These are phyloP conservation scores for Fragilariopsis cylindrus DNA, from an alignment of 108 stramenopile species.

Conservation along the genomic window DNA sequence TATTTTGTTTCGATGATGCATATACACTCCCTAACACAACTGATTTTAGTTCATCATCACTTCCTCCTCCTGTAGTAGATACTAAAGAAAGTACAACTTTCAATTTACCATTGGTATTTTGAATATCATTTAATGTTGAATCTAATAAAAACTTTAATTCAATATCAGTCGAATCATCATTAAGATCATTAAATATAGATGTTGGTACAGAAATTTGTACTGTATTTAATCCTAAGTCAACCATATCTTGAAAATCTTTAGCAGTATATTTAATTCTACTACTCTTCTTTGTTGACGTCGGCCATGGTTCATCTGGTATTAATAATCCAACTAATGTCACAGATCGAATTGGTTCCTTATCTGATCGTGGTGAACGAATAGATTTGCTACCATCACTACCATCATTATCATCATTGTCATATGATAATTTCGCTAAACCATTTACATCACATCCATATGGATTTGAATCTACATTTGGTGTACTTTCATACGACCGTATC, in stretches of 20 bases:
- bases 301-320: slow-evolving; percentile 44
- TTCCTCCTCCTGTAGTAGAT: slow-evolving; percentile 1
- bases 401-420: background rate
- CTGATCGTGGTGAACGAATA: background rate
- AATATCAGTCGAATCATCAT: background rate
- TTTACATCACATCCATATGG: slow-evolving; percentile 66
- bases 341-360: slow-evolving; percentile 50
- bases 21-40: slow-evolving; percentile 47
- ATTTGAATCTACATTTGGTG: slow-evolving; percentile 25
- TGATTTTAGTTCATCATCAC: slow-evolving; percentile 36
- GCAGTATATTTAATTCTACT: background rate
- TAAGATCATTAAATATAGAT: slow-evolving; percentile 22
- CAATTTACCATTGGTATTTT: slow-evolving; percentile 30
- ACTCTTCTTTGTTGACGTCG: slow-evolving; percentile 50
- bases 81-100: slow-evolving; percentile 44
- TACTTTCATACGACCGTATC: slow-evolving; percentile 46
- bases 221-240: background rate
- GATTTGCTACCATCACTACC: background rate
- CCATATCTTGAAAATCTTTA: background rate
- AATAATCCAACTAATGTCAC: slow-evolving; percentile 73
- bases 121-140: slow-evolving; percentile 8
- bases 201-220: slow-evolving; percentile 38
- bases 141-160: background rate
- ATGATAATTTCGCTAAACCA: slow-evolving; percentile 57
- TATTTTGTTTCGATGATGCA: slow-evolving; percentile 17